These are phyloP conservation scores for Mortierella sp. DNA, from an alignment of 371 early-diverging fungal genomes.

Conservation along the genomic window DNA sequence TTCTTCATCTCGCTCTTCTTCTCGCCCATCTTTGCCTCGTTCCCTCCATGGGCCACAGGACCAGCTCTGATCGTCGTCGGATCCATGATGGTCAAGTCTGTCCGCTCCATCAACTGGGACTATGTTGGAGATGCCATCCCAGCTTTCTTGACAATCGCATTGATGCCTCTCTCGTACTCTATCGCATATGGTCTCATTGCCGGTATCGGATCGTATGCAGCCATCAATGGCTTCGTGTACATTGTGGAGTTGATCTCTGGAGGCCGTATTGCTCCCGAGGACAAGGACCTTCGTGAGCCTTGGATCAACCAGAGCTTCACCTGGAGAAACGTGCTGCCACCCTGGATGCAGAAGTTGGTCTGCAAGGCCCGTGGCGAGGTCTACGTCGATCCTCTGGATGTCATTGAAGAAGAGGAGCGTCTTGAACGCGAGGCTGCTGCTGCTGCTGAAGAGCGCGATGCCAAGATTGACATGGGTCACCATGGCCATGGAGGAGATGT, in stretches of 20 bases:
- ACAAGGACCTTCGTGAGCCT: slow-evolving; percentile 31
- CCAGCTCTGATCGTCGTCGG: slow-evolving; percentile 78
- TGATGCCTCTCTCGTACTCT: slow-evolving; percentile 80
- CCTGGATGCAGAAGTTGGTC: slow-evolving; percentile 30
- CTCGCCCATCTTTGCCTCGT: slow-evolving; percentile 85
- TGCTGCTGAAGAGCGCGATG: slow-evolving; percentile 27
- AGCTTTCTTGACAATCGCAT: slow-evolving; percentile 77
- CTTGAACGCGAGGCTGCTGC: slow-evolving; percentile 48
- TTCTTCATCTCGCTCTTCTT: slow-evolving; percentile 84
- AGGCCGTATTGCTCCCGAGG: slow-evolving; percentile 23
- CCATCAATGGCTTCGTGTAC: slow-evolving; percentile 36
- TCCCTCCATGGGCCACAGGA: slow-evolving; percentile 88
- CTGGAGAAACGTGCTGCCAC: slow-evolving; percentile 23
- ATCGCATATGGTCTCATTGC: slow-evolving; percentile 52
- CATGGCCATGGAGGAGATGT: background rate
- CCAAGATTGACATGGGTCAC: slow-evolving; percentile 33
- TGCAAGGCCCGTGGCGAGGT: slow-evolving; percentile 18
- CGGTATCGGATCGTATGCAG: slow-evolving; percentile 35
- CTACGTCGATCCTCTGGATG: slow-evolving; percentile 32
- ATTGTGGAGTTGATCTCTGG: slow-evolving; percentile 25
- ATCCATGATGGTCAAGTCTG: slow-evolving; percentile 75
- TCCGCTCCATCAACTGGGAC: slow-evolving; percentile 80
- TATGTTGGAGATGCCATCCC: slow-evolving; percentile 82
- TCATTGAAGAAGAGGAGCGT: slow-evolving; percentile 51
- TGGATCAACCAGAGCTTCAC: slow-evolving; percentile 27